Percentiles rank a stretch among this genome's conserved stretches.
phyloP scores from a whole-genome alignment of 2,329 filamentous ascomycete species.

The Claviceps sp. region DNA sequence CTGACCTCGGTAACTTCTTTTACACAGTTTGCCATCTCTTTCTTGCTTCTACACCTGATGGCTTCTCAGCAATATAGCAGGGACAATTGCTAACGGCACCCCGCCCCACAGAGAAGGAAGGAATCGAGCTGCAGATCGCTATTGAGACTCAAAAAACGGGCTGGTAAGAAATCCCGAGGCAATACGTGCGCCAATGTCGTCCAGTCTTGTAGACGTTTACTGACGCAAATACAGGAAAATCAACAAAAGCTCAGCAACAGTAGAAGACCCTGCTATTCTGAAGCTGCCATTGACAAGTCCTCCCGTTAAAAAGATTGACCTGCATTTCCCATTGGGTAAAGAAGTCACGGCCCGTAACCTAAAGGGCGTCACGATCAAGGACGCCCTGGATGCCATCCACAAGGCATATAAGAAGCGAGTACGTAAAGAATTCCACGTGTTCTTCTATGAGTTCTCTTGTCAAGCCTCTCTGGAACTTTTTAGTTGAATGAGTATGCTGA shows the following conservation, averaged over 20 bases:
- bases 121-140: conserved; percentile 58
- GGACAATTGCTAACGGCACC: neutral
- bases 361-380: conserved; percentile 94
- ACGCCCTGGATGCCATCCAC: conserved; percentile 87
- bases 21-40: neutral
- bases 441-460: too few relatives aligned
- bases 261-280: conserved; percentile 76
- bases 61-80: too few relatives aligned
- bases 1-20: conserved; percentile 62
- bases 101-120: conserved; percentile 51
- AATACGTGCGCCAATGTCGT: too few relatives aligned
- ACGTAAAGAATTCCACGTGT: conserved; percentile 17
- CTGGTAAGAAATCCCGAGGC: conserved; percentile 47
- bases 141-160: conserved; percentile 77
- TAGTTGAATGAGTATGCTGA: neutral
- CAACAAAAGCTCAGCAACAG: conserved; percentile 64
- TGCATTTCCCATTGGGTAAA: conserved; percentile 79
- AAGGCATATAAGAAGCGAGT: conserved; percentile 97
- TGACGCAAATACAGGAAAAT: conserved; percentile 56
- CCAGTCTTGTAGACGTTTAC: neutral
- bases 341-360: conserved; percentile 82
- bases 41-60: neutral
- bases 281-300: conserved; percentile 71
- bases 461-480: too few relatives aligned
- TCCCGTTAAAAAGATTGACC: conserved; percentile 84